Percentiles rank a stretch among this genome's conserved stretches.
Evolutionary conservation across 768 basidiomycete genomes (phyloP).

Genomic region (Lactarius pseudohatsudake): DNA sequence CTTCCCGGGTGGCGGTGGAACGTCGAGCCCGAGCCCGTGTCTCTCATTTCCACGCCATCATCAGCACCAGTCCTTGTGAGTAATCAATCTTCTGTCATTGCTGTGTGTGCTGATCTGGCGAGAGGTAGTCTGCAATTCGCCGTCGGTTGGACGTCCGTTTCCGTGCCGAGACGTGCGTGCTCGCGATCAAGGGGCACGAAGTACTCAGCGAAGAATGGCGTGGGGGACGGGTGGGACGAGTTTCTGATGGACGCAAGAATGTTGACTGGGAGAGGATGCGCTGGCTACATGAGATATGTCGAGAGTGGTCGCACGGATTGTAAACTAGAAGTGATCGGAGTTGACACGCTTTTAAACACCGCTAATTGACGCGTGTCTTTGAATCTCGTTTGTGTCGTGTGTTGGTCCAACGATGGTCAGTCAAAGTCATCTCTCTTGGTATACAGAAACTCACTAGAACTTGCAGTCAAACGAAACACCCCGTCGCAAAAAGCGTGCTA

Average conservation of each 20-base stretch:
- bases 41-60: not conserved
- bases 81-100: not conserved
- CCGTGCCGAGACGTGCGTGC: constrained; percentile 54
- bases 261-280: constrained; percentile 42
- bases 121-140: constrained; percentile 40
- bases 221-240: constrained; percentile 15
- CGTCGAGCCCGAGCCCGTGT: not conserved
- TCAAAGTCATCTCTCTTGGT: not conserved
- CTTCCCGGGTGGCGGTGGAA: constrained; percentile 29
- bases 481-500: constrained; percentile 30
- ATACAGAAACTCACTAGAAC: not conserved
- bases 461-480: constrained; percentile 26
- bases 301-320: constrained; percentile 37
- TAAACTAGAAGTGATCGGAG: constrained; percentile 23
- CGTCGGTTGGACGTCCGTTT: constrained; percentile 49
- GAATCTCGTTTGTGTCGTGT: not conserved
- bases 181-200: constrained; percentile 44
- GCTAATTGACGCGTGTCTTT: constrained; percentile 24
- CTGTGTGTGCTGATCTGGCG: constrained; percentile 10
- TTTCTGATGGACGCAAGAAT: constrained; percentile 36
- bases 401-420: constrained; percentile 8
- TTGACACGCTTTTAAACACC: constrained; percentile 31
- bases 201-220: constrained; percentile 35
- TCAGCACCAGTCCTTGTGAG: constrained; percentile 14
- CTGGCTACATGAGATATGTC: constrained; percentile 60